Percentiles rank a stretch among this genome's conserved stretches.
Evolutionary conservation across 441 rosid genomes (phyloP).

Genomic region (Arabidopsis lyrata): DNA sequence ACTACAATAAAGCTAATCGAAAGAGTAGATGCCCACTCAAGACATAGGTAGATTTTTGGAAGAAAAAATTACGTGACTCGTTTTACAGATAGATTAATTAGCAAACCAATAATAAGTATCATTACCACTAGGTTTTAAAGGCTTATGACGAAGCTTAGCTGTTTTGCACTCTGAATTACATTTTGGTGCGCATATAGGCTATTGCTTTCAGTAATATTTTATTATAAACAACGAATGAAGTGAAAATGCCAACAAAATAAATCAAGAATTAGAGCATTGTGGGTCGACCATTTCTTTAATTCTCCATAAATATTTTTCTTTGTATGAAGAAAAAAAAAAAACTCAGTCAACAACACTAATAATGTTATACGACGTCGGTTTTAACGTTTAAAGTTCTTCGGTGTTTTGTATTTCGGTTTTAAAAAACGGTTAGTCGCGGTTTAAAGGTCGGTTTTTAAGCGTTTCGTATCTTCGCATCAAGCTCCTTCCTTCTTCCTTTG

Average conservation of each 20-base stretch:
- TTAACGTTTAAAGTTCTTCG: neutral
- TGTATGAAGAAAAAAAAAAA: too few relatives aligned
- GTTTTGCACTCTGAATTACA: neutral
- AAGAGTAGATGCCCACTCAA: constrained; percentile 18
- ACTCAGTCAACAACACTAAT: too few relatives aligned
- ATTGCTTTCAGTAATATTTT: neutral
- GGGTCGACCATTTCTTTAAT: neutral
- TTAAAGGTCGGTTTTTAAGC: too few relatives aligned
- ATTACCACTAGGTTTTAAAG: neutral
- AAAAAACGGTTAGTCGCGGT: too few relatives aligned
- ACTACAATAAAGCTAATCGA: neutral
- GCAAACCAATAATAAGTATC: neutral
- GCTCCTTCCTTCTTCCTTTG: neutral
- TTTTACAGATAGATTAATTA: neutral
- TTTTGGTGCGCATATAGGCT: too few relatives aligned
- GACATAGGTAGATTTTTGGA: neutral
- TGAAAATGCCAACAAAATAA: neutral
- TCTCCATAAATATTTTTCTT: neutral
- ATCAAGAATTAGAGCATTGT: neutral
- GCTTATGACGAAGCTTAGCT: neutral
- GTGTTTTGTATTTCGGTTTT: neutral
- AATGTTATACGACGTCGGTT: neutral
- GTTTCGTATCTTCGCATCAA: too few relatives aligned
- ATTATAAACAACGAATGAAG: too few relatives aligned
- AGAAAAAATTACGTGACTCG: neutral